phyloP scores from a whole-genome alignment of 2,329 filamentous ascomycete genomes.

The Cytospora piceae region DNA sequence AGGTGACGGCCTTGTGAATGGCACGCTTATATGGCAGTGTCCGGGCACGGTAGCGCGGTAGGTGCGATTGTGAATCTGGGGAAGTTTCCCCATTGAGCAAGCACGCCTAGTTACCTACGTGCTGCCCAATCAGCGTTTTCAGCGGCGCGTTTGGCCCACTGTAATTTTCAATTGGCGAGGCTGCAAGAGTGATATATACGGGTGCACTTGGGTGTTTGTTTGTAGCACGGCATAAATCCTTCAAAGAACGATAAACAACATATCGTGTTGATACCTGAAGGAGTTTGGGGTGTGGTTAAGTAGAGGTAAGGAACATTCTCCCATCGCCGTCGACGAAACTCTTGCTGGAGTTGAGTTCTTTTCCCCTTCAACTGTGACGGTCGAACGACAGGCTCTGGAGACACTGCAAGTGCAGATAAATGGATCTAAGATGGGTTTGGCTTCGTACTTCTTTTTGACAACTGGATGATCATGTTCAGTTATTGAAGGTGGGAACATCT shows the following conservation, averaged over 20 bases:
- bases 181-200: neutral
- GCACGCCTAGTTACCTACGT: neutral
- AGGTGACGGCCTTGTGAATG: neutral
- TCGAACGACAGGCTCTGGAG: neutral
- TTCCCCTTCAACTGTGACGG: neutral
- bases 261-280: neutral
- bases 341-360: too few relatives aligned
- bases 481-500: neutral
- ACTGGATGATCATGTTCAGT: neutral
- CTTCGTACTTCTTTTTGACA: neutral
- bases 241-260: neutral
- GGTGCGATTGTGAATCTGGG: slow-evolving; percentile 3
- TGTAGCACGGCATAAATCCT: neutral
- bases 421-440: neutral
- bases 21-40: too few relatives aligned
- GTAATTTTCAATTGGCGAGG: slow-evolving; percentile 10
- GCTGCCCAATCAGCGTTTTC: neutral
- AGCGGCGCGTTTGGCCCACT: neutral
- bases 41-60: neutral
- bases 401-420: neutral
- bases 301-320: slow-evolving; percentile 4
- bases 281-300: neutral
- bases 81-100: slow-evolving; percentile 1
- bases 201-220: neutral
- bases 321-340: neutral